Base-by-base conservation (phyloP, 257 asterid species). In the Jaltomata sinuosa region DNA sequence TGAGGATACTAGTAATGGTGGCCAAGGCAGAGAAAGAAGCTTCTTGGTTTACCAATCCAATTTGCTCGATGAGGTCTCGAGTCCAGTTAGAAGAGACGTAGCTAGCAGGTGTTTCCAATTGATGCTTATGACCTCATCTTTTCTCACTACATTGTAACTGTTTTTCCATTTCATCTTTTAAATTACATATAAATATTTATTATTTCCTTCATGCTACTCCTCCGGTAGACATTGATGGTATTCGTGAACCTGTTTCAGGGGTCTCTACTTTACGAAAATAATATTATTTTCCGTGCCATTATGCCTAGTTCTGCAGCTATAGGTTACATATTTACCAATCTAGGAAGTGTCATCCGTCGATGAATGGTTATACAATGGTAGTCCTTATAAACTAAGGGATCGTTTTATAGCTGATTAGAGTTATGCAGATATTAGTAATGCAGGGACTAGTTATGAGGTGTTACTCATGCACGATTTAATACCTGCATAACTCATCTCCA, bases 81-180 rank as follows among this genome's bases (percentile, higher is more conserved):
- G 90, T 86, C 89, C 92, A 69, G 86, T 88, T 69, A 84, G 91
- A 86, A 86, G 91, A 89, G 94, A 91, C 52, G 74, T 87, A 84
- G 81, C 84, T 55, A 87, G 80, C 90, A 94, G 93, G 97, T 92
- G 81, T 59, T 84, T 50, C 50, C 62, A 52, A 49, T 64, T 72
- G 53, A 40, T 65, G 27, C 83, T 47, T 81, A 49, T 54, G 77
- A 31, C 52, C 21, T 31, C 34, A 22, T 40, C 29, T 52, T 49
- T 49, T 11, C 16, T 47, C 5, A 3, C 52, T 47, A 11, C 52
- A 47, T 3, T 47, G 52, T 16, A 11, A 47, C 52, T 47, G 52
- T 47, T 47, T 47, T 47, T 11, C 22, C 64, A 53, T 53, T 53
- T 57, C 31, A 61, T 61, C 32, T 0, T 25, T 61, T 25, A 14